Evolutionary conservation across 768 basidiomycete genomes (phyloP).

Genomic region (Serendipita sp.): DNA sequence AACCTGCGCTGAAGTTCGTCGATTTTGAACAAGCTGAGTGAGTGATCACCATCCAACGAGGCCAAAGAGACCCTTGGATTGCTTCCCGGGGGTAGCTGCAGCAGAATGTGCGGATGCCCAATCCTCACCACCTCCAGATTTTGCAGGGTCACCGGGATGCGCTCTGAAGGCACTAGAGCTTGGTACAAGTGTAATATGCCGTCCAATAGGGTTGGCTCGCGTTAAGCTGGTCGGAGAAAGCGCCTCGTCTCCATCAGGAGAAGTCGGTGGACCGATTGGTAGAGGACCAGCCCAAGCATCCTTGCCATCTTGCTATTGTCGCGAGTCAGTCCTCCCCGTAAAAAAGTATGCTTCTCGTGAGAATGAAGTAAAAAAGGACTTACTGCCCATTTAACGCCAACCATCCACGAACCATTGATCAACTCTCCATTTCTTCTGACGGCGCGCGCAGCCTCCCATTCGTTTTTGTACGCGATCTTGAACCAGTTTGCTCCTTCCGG

Average conservation of each 20-base stretch:
- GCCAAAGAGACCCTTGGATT: neutral
- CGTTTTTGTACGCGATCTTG: slow-evolving; percentile 53
- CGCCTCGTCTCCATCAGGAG: neutral
- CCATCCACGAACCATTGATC: slow-evolving; percentile 46
- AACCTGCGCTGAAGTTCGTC: no score
- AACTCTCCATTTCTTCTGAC: slow-evolving; percentile 74
- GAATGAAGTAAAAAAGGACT: slow-evolving; percentile 19
- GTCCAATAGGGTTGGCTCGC: neutral
- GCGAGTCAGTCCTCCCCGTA: neutral
- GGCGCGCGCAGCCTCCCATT: slow-evolving; percentile 61
- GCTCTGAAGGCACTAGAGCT: neutral
- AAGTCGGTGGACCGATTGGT: neutral
- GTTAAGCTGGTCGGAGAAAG: neutral
- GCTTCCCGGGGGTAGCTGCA: neutral
- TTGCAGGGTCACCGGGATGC: neutral
- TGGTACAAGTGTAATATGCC: neutral
- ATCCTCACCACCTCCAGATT: neutral
- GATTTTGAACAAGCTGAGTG: neutral
- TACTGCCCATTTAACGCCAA: slow-evolving; percentile 77
- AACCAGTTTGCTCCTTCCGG: slow-evolving; percentile 67
- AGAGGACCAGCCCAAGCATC: neutral
- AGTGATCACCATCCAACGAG: neutral
- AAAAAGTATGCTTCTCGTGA: neutral
- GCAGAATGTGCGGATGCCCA: neutral
- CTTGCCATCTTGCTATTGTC: neutral